A percentile compares a stretch with the other conserved stretches of the same genome.
Conservation (phyloP, 2,329 filamentous ascomycete genomes). For the Berkeleyomyces basicola region DNA sequence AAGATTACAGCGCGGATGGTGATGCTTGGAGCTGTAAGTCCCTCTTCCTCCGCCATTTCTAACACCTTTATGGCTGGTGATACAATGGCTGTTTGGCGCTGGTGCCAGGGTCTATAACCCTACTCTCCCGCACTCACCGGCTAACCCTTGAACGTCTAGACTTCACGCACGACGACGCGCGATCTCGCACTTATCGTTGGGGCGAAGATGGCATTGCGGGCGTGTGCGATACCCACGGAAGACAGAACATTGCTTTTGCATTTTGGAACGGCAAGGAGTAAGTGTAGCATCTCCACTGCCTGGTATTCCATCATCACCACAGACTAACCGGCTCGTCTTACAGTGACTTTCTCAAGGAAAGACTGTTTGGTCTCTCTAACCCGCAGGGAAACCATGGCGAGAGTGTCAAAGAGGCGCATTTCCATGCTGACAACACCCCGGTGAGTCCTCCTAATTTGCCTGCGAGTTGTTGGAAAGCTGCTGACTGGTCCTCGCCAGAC, state of each 20-base stretch:
- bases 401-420: constrained; percentile 91
- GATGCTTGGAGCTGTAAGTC: constrained; percentile 89
- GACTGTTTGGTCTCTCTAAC: constrained; percentile 87
- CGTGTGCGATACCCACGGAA: constrained; percentile 76
- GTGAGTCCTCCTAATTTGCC: not conserved
- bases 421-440: constrained; percentile 93
- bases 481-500: constrained; percentile 10
- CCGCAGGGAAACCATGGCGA: constrained; percentile 96
- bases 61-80: not conserved
- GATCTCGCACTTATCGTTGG: constrained; percentile 82
- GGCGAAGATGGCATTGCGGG: constrained; percentile 94
- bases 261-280: constrained; percentile 98
- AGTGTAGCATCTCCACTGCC: constrained; percentile 13
- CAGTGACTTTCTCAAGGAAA: constrained; percentile 85
- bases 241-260: constrained; percentile 84
- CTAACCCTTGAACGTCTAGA: constrained; percentile 33
- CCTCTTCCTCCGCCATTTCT: not conserved
- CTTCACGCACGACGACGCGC: constrained; percentile 84
- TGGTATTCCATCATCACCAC: not conserved
- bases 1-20: constrained; percentile 80
- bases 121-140: constrained; percentile 11
- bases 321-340: not conserved
- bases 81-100: not conserved
- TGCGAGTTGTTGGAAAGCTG: too few relatives aligned
- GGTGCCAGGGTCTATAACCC: constrained; percentile 15